Base-by-base conservation (phyloP, 2,329 filamentous ascomycete genomes). In the Lecanicillium sp. region DNA sequence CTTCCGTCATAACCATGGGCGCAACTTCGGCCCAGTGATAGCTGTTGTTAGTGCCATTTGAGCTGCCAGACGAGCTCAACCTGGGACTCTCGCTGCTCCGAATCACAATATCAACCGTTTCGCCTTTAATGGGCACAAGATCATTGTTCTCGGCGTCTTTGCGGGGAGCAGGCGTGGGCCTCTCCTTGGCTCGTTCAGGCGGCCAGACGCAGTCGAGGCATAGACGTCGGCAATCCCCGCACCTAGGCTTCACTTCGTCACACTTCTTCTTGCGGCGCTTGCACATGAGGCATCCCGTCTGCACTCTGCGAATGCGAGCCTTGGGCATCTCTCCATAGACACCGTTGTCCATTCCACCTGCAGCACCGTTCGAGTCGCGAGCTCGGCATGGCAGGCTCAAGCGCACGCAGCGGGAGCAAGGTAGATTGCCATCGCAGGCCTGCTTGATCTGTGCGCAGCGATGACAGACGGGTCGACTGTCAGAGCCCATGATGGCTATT, bases 201-300 rank as follows among this genome's bases (percentile, higher is more conserved):
- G 55, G 54, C 56, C 55, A 59, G 4, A 48, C 44, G 43, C 57
- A 59, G 29, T 58, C 54, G 25, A 59, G 55, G 30, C 56, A 59
- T 12, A 59, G 40, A 11, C 57, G 50, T n/a, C 51, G 49, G 36
- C 62, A 65, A 37, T 61, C 57, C 22, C 55, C 54, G 43, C 64
- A 68, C 30, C 56, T 55, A 3, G 65, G 65, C 44, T 65, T 66
- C 9, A 48, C 51, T 50, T 69, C 65, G 42, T 68, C 64, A 49
- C 65, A 69, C 48, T 68, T 68, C 56, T 68, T 68, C 54, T 68
- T 67, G 32, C 65, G 59, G 18, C 55, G 55, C 46, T 66, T 64
- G 50, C 64, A 68, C 45, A 64, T 67, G 36, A 64, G 45, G 46
- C 65, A 68, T 11, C 65, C 65, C 22, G 58, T 60, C 48, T 60